Conservation (phyloP, 2,329 filamentous ascomycete species). For the Teratosphaeria gauchensis region DNA sequence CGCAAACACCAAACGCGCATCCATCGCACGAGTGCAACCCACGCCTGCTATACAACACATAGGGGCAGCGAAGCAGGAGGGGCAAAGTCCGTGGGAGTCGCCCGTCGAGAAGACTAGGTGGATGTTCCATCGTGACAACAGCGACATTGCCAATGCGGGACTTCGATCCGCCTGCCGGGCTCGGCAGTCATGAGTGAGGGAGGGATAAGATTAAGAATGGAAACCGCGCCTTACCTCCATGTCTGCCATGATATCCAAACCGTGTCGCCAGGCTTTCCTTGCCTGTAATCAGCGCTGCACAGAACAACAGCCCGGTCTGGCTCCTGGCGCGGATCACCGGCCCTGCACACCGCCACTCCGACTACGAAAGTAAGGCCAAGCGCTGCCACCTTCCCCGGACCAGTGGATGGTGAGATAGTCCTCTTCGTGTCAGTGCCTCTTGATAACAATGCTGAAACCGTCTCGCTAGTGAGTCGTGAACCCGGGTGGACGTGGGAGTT, state of each 20-base stretch:
- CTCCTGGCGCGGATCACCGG: neutral
- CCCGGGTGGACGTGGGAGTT: neutral
- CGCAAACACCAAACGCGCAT: neutral
- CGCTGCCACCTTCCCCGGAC: neutral
- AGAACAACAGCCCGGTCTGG: neutral
- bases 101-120: neutral
- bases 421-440: neutral
- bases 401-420: neutral
- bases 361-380: neutral
- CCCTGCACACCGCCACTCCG: neutral
- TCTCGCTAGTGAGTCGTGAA: neutral
- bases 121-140: neutral
- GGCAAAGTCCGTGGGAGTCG: neutral
- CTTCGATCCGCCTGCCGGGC: neutral
- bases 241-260: slow-evolving; percentile 4
- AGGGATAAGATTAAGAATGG: neutral
- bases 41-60: neutral
- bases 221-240: slow-evolving; percentile 10
- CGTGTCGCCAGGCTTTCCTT: neutral
- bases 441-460: neutral
- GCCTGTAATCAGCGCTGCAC: neutral
- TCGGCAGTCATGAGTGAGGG: neutral
- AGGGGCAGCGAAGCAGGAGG: neutral
- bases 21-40: neutral
- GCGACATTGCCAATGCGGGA: neutral